Conservation (phyloP, 2,329 filamentous ascomycete genomes). For the Aureobasidium sp. region DNA sequence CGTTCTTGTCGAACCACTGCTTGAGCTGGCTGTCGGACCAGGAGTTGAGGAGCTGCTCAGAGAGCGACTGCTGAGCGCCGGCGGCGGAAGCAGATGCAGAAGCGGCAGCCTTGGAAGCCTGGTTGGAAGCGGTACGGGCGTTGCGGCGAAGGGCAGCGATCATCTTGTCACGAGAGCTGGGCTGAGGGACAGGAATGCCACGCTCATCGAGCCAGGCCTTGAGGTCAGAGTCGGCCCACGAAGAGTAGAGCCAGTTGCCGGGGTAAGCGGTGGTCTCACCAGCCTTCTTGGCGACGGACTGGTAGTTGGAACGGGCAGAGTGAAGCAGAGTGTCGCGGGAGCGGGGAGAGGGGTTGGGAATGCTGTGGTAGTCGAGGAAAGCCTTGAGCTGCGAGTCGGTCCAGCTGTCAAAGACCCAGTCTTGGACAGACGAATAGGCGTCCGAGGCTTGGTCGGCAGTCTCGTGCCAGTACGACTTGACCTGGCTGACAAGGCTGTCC, state of each 20-base stretch:
- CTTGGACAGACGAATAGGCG: conserved; percentile 65
- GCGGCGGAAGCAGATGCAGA: conserved; percentile 51
- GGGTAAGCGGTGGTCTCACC: conserved; percentile 81
- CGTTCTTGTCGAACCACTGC: conserved; percentile 86
- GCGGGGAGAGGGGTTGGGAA: conserved; percentile 82
- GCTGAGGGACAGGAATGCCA: conserved; percentile 80
- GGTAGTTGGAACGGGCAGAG: conserved; percentile 73
- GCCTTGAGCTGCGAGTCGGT: conserved; percentile 87
- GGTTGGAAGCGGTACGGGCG: conserved; percentile 49
- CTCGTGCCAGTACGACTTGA: conserved; percentile 70
- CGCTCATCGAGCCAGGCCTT: conserved; percentile 90
- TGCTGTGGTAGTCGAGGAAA: conserved; percentile 81
- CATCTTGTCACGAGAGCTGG: conserved; percentile 75
- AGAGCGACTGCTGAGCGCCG: conserved; percentile 65
- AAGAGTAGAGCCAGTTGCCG: conserved; percentile 86
- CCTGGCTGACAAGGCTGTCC: conserved; percentile 60
- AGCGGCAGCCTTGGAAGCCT: conserved; percentile 51
- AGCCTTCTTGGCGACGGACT: conserved; percentile 63
- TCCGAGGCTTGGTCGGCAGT: conserved; percentile 68
- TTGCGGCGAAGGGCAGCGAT: conserved; percentile 87
- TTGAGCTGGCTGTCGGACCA: conserved; percentile 91
- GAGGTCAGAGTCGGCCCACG: conserved; percentile 88
- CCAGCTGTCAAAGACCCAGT: conserved; percentile 96
- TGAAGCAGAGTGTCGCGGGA: conserved; percentile 75
- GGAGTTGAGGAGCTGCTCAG: conserved; percentile 76